phyloP scores from a whole-genome alignment of 2,329 filamentous ascomycete genomes.

The Aspergillus vadensis region DNA sequence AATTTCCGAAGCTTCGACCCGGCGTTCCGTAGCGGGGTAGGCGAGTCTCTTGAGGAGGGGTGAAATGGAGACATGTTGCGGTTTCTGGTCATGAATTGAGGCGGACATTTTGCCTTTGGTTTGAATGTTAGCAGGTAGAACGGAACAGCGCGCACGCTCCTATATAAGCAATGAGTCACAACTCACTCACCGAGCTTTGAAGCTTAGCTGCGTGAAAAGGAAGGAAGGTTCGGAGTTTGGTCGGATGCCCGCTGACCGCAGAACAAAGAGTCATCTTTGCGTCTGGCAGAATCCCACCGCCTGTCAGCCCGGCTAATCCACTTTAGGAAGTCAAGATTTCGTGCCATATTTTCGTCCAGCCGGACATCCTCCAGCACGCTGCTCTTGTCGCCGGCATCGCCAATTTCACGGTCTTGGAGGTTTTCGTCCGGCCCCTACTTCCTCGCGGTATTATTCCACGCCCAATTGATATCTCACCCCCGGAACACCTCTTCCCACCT shows the following conservation, averaged over 20 bases:
- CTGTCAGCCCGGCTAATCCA: slow-evolving; percentile 15
- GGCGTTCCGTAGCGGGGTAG: slow-evolving; percentile 45
- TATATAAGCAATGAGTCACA: background rate
- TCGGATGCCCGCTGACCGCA: background rate
- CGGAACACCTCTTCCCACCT: slow-evolving; percentile 2
- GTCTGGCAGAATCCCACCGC: slow-evolving; percentile 31
- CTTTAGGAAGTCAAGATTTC: slow-evolving; percentile 21
- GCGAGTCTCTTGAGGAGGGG: slow-evolving; percentile 52
- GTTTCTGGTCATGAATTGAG: slow-evolving; percentile 26
- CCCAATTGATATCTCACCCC: slow-evolving; percentile 5
- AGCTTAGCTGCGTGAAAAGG: background rate
- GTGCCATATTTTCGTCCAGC: slow-evolving; percentile 21
- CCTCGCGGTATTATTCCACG: background rate
- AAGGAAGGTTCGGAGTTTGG: background rate
- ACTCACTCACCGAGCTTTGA: background rate
- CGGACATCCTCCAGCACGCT: slow-evolving; percentile 3
- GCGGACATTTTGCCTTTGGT: slow-evolving; percentile 27
- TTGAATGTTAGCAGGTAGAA: background rate
- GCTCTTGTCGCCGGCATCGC: slow-evolving; percentile 11
- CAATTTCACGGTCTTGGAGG: slow-evolving; percentile 6
- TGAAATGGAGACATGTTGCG: slow-evolving; percentile 48
- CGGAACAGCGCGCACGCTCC: background rate
- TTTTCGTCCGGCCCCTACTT: background rate
- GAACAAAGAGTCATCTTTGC: slow-evolving; percentile 14
- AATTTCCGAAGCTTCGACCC: slow-evolving; percentile 76